Evolutionary conservation across 768 basidiomycete genomes (phyloP), one percentile per base, ranked within the genome.

Genomic region (Daedalea quercina): DNA sequence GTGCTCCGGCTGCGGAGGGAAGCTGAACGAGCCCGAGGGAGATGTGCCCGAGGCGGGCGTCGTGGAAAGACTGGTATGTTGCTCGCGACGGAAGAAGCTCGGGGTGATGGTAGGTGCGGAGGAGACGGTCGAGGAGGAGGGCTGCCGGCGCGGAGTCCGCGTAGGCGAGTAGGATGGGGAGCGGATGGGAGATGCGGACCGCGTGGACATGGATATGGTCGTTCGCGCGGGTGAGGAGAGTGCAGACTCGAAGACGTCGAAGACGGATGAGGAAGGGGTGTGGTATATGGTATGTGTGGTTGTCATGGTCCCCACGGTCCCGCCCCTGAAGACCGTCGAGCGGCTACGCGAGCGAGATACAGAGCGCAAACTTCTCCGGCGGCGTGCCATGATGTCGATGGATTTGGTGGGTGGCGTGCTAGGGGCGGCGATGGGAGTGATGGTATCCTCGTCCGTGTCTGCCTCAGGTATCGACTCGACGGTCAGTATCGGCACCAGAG

Each of bases 261-360:
- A 85, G 41, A 88, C 56, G n/a, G 87, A 89, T 0, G 89, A 90
- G 0, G 84, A 80, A 7, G 90, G 87, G 0, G 90, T 91, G 65
- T 89, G 85, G 66, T 85, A 91, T 40, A 82, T 73, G 1, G 84
- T 81, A 2, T 80, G 63, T 1, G 76, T 75, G 0, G 84, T 82
- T 47, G 75, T 76, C 6, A 78, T 75, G 20, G 82, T 82, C 34
- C 77, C 73, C 55, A 82, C 66, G 1, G 84, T 85, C 28, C 79
- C 77, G 19, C 71, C 60, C 49, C 52, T 67, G 52, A 67, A 58
- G 48, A 65, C 56, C 44, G 61, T 74, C 15, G 76, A 71, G 53
- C 74, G 70, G 26, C 73, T 72, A 50, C 72, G 74, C 7, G 82
- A 80, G 51, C 72, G 72, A 3, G 74, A 73, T 53, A 74, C 72